A percentile compares a stretch with the other conserved stretches of the same genome.
Conservation (phyloP, 371 early-diverging fungal genomes). For the Mucor saturninus region DNA sequence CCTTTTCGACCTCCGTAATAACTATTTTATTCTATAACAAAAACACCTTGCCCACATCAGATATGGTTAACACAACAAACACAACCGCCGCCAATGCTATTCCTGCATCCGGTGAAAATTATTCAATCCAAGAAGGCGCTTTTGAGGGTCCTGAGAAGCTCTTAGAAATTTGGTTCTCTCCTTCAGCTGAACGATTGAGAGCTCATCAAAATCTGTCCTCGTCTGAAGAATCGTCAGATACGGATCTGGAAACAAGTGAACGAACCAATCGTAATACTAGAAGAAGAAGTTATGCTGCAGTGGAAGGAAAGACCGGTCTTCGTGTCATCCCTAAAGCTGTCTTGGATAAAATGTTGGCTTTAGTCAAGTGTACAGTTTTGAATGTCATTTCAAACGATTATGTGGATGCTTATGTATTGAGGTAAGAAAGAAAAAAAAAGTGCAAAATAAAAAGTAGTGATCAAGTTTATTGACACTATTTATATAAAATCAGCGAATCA, state of each 20-base stretch:
- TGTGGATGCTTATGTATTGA: slow-evolving; percentile 90
- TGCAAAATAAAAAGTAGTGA: too few relatives aligned
- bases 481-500: slow-evolving; percentile 71
- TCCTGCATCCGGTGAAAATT: slow-evolving; percentile 41
- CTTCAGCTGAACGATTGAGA: slow-evolving; percentile 43
- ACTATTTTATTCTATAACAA: slow-evolving; percentile 3
- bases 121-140: slow-evolving; percentile 53
- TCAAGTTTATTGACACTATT: slow-evolving; percentile 12
- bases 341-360: slow-evolving; percentile 89
- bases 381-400: slow-evolving; percentile 78
- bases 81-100: slow-evolving; percentile 11
- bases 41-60: background rate
- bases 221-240: slow-evolving; percentile 35
- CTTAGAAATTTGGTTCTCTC: slow-evolving; percentile 93
- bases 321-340: slow-evolving; percentile 74
- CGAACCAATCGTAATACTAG: background rate
- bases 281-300: slow-evolving; percentile 17
- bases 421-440: slow-evolving; percentile 45
- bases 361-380: slow-evolving; percentile 92
- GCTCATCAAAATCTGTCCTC: slow-evolving; percentile 34
- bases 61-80: slow-evolving; percentile 6
- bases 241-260: slow-evolving; percentile 22
- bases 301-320: slow-evolving; percentile 61
- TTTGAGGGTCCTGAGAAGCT: slow-evolving; percentile 97
- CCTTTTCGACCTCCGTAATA: slow-evolving; percentile 34